These are phyloP conservation scores for Guadua angustifolia DNA, from an alignment of 176 grass and related monocot genomes.

Conservation along the genomic window DNA sequence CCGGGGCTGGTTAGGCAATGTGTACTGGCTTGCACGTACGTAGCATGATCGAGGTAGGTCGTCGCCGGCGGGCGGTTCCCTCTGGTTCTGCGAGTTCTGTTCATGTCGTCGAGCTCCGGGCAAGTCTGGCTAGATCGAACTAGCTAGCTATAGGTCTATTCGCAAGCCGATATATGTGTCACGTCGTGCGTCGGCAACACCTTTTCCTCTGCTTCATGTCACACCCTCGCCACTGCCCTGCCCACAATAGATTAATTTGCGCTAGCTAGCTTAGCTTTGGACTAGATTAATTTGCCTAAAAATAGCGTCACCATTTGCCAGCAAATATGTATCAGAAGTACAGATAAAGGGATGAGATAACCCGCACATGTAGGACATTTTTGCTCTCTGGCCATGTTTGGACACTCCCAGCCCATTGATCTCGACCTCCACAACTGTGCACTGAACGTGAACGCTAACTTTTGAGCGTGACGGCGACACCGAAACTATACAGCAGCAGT, in stretches of 20 bases:
- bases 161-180: not conserved
- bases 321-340: too few species aligned
- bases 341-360: too few species aligned
- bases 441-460: not conserved
- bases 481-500: not conserved
- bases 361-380: not conserved
- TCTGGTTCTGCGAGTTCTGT: not conserved
- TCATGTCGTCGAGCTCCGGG: not conserved
- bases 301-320: not conserved
- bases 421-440: not conserved
- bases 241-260: too few species aligned
- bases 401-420: not conserved
- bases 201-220: not conserved
- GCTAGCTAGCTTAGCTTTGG: not conserved
- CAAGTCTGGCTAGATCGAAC: not conserved
- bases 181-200: not conserved
- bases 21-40: conserved; percentile 14
- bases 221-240: not conserved
- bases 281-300: not conserved
- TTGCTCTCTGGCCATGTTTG: not conserved
- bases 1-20: not conserved
- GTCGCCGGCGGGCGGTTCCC: conserved; percentile 20
- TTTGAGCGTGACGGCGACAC: not conserved
- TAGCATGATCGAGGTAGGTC: not conserved
- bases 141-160: not conserved